phyloP scores from a whole-genome alignment of 2,329 filamentous ascomycete genomes.

The Simplicillium sp. region DNA sequence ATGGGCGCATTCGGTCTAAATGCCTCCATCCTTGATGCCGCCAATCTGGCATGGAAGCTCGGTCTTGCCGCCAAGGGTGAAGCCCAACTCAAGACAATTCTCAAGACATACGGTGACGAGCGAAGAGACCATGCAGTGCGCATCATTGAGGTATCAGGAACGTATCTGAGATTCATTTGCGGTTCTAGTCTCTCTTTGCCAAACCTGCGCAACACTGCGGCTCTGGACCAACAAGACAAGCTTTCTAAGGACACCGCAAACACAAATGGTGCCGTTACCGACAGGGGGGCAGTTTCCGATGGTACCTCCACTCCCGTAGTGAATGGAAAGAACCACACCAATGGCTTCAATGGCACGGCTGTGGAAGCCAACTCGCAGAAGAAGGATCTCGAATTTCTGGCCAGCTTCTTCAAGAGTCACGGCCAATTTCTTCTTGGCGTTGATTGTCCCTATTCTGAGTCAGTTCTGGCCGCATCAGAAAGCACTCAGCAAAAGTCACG shows the following conservation, averaged over 20 bases:
- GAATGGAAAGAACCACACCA: no score
- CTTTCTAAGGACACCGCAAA: not conserved
- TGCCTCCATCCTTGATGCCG: slow-evolving; percentile 22
- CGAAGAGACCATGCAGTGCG: slow-evolving; percentile 11
- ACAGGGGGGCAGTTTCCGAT: no score
- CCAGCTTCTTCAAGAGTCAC: slow-evolving; percentile 15
- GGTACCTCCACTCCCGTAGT: no score
- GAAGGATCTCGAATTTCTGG: slow-evolving; percentile 12
- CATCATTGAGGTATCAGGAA: slow-evolving; percentile 5
- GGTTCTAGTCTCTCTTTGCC: slow-evolving; percentile 12
- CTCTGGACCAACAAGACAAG: slow-evolving; percentile 4
- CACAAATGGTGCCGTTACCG: not conserved
- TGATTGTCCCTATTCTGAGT: no score
- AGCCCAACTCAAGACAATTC: slow-evolving; percentile 12
- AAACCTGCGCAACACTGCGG: slow-evolving; percentile 9
- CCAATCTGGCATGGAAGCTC: slow-evolving; percentile 25
- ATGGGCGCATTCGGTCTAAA: slow-evolving; percentile 26
- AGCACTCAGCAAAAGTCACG: no score
- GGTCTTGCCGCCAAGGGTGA: slow-evolving; percentile 14
- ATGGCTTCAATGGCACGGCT: no score
- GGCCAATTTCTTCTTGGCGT: slow-evolving; percentile 16
- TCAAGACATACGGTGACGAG: slow-evolving; percentile 20
- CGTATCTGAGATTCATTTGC: slow-evolving; percentile 12
- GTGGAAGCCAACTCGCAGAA: not conserved
- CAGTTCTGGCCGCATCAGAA: no score